These are phyloP conservation scores for Hypocrella siamensis DNA, from an alignment of 2,329 filamentous ascomycete genomes.

Conservation along the genomic window DNA sequence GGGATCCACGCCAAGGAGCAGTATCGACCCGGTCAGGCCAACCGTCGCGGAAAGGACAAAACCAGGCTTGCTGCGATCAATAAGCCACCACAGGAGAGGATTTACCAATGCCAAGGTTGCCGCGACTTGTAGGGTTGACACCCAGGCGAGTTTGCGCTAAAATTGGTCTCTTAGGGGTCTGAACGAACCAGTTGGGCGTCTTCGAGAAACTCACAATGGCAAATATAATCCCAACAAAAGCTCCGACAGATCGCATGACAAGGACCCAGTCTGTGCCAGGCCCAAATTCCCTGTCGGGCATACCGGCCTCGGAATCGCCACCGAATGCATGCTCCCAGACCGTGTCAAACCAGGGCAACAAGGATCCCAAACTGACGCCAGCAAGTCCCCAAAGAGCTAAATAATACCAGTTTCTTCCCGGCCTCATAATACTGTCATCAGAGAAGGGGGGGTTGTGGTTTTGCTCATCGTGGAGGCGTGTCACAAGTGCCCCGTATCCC, in stretches of 20 bases:
- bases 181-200: not conserved
- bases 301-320: constrained; percentile 14
- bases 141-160: constrained; percentile 80
- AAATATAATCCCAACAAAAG: constrained; percentile 45
- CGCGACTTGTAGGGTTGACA: constrained; percentile 86
- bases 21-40: constrained; percentile 55
- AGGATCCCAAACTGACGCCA: constrained; percentile 60
- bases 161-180: not conserved
- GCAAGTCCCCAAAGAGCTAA: constrained; percentile 68
- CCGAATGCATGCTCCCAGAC: constrained; percentile 47
- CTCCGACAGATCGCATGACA: constrained; percentile 40
- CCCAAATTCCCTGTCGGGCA: constrained; percentile 14
- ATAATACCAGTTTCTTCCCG: constrained; percentile 45
- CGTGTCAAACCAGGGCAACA: constrained; percentile 73
- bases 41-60: constrained; percentile 65
- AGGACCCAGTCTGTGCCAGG: constrained; percentile 57
- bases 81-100: constrained; percentile 87
- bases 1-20: constrained; percentile 62
- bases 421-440: constrained; percentile 21
- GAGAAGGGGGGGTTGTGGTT: constrained; percentile 45
- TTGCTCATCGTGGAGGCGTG: constrained; percentile 58
- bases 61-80: constrained; percentile 78
- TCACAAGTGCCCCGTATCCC: constrained; percentile 68
- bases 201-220: constrained; percentile 51
- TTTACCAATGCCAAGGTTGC: constrained; percentile 81